These are phyloP conservation scores for Mycena rosella DNA, from an alignment of 768 basidiomycete species.

Conservation along the genomic window DNA sequence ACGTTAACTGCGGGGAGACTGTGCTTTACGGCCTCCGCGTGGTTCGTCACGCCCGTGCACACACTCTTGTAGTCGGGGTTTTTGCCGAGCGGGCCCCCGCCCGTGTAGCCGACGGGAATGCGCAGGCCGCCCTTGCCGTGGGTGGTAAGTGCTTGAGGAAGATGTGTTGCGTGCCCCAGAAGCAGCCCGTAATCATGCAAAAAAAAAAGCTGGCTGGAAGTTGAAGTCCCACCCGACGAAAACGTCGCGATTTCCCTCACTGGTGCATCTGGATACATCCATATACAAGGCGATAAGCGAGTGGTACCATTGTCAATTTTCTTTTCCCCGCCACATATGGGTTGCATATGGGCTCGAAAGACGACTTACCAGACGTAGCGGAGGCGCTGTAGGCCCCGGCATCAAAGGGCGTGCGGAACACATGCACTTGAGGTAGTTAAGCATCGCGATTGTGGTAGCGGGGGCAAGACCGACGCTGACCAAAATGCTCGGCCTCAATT, in stretches of 20 bases:
- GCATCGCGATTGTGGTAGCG: background rate
- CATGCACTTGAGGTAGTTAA: background rate
- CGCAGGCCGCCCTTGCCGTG: conserved; percentile 76
- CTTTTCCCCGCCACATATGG: too few relatives aligned
- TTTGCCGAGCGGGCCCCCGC: conserved; percentile 66
- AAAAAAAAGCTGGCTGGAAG: too few relatives aligned
- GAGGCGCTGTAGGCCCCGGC: background rate
- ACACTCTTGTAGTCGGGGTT: conserved; percentile 82
- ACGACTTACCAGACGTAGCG: background rate
- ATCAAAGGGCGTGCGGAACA: background rate
- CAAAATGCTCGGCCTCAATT: too few relatives aligned
- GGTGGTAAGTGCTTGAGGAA: conserved; percentile 85
- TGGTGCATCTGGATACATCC: background rate
- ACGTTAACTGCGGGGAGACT: too few relatives aligned
- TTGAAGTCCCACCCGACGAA: background rate
- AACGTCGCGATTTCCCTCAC: background rate
- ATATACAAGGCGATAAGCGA: background rate
- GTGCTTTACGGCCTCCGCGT: conserved; percentile 94
- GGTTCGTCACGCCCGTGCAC: conserved; percentile 84
- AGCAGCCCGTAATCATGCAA: too few relatives aligned
- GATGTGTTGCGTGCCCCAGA: conserved; percentile 91
- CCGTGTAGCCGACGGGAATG: conserved; percentile 85
- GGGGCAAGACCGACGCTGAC: too few relatives aligned
- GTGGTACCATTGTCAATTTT: background rate
- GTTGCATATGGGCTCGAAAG: background rate